Conservation (phyloP, 352 stramenopile genomes). For the Globisporangium camurandrum region DNA sequence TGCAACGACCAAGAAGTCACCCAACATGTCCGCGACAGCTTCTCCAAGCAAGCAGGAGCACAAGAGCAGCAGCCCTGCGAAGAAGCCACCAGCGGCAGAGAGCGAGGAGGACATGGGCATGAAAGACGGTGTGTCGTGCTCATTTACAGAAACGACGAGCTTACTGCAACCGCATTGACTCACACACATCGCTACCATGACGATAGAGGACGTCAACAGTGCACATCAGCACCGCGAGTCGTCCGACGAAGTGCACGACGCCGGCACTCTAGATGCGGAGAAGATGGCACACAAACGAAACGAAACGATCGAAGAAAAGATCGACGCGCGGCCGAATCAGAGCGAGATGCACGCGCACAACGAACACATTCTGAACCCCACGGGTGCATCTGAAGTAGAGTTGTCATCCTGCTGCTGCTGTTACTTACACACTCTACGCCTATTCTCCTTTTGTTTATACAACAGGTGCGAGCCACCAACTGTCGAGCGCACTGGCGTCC, state of each 20-base stretch:
- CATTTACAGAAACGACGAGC: background rate
- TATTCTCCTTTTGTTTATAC: too few relatives aligned
- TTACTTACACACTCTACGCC: too few relatives aligned
- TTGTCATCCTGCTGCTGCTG: background rate
- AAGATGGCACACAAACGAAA: slow-evolving; percentile 27
- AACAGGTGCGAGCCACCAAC: slow-evolving; percentile 24
- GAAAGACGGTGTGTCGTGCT: slow-evolving; percentile 18
- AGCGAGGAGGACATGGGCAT: slow-evolving; percentile 14
- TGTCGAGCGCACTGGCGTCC: slow-evolving; percentile 32
- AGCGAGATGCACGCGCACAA: slow-evolving; percentile 41
- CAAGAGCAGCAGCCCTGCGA: slow-evolving; percentile 20
- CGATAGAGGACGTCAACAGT: slow-evolving; percentile 29
- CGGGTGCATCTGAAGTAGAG: slow-evolving; percentile 6
- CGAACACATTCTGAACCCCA: slow-evolving; percentile 46
- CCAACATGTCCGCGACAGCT: slow-evolving; percentile 5
- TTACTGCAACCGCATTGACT: background rate
- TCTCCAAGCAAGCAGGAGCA: slow-evolving; percentile 8
- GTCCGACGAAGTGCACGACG: slow-evolving; percentile 37
- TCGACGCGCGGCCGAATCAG: slow-evolving; percentile 35
- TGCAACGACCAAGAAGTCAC: slow-evolving; percentile 4
- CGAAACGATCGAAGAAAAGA: slow-evolving; percentile 34
- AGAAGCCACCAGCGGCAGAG: slow-evolving; percentile 17
- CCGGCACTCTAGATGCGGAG: slow-evolving; percentile 36
- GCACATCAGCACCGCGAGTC: slow-evolving; percentile 35
- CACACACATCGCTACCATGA: background rate